Percentiles rank a stretch among this genome's conserved stretches.
phyloP scores from a whole-genome alignment of 495 filamentous ascomycete species.

The Podospora pseudopauciseta region DNA sequence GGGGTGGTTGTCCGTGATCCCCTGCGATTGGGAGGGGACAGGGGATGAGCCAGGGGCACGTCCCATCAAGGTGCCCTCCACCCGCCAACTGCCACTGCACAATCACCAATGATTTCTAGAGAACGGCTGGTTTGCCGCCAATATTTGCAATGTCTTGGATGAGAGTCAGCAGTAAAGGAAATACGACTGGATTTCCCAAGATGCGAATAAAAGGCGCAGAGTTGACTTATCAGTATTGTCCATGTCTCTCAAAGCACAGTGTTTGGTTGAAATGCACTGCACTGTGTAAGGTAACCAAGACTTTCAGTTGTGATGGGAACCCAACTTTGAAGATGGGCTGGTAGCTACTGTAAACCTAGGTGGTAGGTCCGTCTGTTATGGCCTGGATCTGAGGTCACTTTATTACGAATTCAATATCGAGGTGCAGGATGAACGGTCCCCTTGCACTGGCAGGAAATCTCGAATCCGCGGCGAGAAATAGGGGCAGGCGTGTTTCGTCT shows the following conservation, averaged over 20 bases:
- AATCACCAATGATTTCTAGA: not conserved
- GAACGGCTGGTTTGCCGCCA: not conserved
- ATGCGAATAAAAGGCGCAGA: not conserved
- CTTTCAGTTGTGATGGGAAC: not conserved
- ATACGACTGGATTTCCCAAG: not conserved
- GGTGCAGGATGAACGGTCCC: not conserved
- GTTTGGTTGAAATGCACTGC: not conserved
- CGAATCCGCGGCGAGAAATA: not conserved
- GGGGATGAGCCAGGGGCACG: not conserved
- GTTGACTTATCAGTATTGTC: not conserved
- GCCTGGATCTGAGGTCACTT: too few species aligned
- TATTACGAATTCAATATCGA: not conserved
- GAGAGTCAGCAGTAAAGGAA: not conserved
- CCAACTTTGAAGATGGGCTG: not conserved
- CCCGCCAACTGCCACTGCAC: not conserved
- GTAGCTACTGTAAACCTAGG: not conserved
- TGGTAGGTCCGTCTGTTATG: not conserved
- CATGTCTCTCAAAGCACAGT: not conserved
- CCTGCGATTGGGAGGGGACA: not conserved
- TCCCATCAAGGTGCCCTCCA: constrained; percentile 5
- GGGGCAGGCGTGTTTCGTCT: not conserved
- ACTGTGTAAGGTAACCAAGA: not conserved
- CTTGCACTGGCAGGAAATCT: not conserved
- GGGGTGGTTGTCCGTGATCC: constrained; percentile 24
- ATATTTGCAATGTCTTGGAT: not conserved